Evolutionary conservation across 225 moss, liverwort and hornwort species (phyloP), one percentile per base, ranked within the genome.

Genomic region (Bryoerythrophyllum caledonicum): DNA sequence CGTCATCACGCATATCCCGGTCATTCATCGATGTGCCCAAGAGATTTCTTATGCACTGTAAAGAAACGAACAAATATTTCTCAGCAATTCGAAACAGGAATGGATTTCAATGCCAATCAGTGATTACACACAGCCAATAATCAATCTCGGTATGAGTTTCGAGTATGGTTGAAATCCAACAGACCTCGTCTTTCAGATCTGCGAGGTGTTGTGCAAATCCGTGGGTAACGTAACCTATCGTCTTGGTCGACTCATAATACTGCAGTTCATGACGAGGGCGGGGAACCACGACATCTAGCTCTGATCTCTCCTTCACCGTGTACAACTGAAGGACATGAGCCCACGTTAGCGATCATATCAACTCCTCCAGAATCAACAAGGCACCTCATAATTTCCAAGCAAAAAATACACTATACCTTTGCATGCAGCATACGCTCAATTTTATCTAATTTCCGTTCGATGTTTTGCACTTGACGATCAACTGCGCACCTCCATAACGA

Each of bases 361-460:
- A 56, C 54, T 72, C 63, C 30, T 51, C 54, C 51, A 78, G 54
- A 60, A 26, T 24, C 57, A 32, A 48, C 14, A 14, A 66, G 80
- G 49, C 9, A 60, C 25, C 13, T 35, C 43, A 35, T 21, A 17
- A 53, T 51, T 68, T 17, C 9, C 34, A 41, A 56, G 24, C 13
- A 51, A 14, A 69, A 58, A 59, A 54, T 51, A 25, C 58, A 53
- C 24, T 53, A 7, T 72, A 94, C 96, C 93, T 85, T 91, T 10
- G 97, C 81, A 81, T 95, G 85, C 53, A 99, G 84, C 93, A 93
- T 81, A 37, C 76, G 79, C 84, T 99, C 97, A 72, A 99, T 76
- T 81, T 80, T 84, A 74, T 84, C 84, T 48, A 86, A 85, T 84
- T 93, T 74, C 56, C 21, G 76, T 60, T 78, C 82, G 3, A 88